A percentile compares a stretch with the other conserved stretches of the same genome.
phyloP scores from a whole-genome alignment of 2,329 filamentous ascomycete genomes.

The Sordariomycetes sp. region DNA sequence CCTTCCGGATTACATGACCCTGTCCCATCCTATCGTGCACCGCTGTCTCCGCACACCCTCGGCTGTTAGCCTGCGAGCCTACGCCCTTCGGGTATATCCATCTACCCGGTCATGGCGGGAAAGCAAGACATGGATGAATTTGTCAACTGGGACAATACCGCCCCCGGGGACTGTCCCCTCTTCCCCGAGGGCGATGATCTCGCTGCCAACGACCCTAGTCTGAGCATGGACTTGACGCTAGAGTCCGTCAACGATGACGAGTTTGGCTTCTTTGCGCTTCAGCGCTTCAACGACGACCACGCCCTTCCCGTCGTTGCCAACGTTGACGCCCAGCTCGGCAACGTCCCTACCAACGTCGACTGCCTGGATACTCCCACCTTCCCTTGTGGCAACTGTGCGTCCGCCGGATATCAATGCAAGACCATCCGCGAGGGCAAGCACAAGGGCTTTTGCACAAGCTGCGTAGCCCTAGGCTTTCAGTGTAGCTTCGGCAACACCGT shows the following conservation, averaged over 20 bases:
- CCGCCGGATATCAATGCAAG: conserved; percentile 48
- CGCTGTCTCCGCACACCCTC: neutral
- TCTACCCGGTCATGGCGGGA: conserved; percentile 5
- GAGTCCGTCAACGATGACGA: conserved; percentile 47
- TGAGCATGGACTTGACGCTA: conserved; percentile 42
- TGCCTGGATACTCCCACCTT: conserved; percentile 30
- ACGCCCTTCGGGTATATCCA: conserved; percentile 7
- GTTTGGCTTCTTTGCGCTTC: conserved; percentile 47
- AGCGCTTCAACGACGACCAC: conserved; percentile 39
- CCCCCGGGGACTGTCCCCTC: conserved; percentile 13
- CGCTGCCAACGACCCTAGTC: conserved; percentile 14
- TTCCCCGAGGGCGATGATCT: neutral
- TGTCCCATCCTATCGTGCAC: neutral
- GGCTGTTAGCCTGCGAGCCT: neutral
- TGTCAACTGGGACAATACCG: conserved; percentile 49
- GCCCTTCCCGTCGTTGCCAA: conserved; percentile 14
- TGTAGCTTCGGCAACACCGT: conserved; percentile 42
- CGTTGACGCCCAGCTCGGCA: conserved; percentile 5
- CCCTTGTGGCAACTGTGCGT: conserved; percentile 41
- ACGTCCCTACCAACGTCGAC: conserved; percentile 4
- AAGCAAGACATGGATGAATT: conserved; percentile 42
- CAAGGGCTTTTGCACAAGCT: conserved; percentile 51
- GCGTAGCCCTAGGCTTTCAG: conserved; percentile 45
- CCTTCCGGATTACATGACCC: neutral
- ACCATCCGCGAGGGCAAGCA: conserved; percentile 47